phyloP scores from a whole-genome alignment of 306 rosid species.

The Castanea crenata region DNA sequence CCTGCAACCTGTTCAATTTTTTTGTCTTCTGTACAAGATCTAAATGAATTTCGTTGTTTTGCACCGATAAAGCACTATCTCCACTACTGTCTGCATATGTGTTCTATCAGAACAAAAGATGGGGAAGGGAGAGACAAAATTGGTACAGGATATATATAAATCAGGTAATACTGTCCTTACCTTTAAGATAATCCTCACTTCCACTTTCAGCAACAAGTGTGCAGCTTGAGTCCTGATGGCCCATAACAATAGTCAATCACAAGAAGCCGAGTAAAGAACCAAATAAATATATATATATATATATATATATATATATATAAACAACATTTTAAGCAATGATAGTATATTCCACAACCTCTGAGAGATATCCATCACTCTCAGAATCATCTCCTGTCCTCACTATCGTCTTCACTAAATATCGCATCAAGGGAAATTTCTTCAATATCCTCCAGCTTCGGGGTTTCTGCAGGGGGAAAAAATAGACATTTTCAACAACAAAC shows the following conservation, averaged over 20 bases:
- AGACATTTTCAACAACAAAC: not conserved
- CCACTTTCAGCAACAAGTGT: constrained; percentile 30
- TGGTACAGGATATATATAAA: constrained; percentile 1
- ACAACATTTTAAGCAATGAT: constrained; percentile 1
- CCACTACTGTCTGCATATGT: constrained; percentile 43
- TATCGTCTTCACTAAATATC: constrained; percentile 59
- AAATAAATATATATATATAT: not conserved
- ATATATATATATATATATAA: not conserved
- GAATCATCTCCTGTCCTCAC: constrained; percentile 59
- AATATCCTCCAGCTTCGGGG: constrained; percentile 37
- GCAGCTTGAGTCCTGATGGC: constrained; percentile 52
- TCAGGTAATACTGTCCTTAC: constrained; percentile 35
- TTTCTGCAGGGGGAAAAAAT: constrained; percentile 45
- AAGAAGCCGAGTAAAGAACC: constrained; percentile 11
- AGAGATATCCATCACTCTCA: constrained; percentile 80
- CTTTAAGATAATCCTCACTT: constrained; percentile 34
- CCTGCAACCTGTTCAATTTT: constrained; percentile 60
- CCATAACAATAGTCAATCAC: constrained; percentile 22
- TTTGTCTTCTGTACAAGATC: constrained; percentile 59
- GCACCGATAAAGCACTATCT: constrained; percentile 40
- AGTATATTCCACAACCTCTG: constrained; percentile 61
- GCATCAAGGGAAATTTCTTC: constrained; percentile 48
- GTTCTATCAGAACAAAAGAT: constrained; percentile 22
- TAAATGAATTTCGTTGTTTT: constrained; percentile 49
- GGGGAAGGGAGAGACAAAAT: not conserved